Base-by-base conservation (phyloP, 768 basidiomycete species). In the Leucosporidium creatinivorum region DNA sequence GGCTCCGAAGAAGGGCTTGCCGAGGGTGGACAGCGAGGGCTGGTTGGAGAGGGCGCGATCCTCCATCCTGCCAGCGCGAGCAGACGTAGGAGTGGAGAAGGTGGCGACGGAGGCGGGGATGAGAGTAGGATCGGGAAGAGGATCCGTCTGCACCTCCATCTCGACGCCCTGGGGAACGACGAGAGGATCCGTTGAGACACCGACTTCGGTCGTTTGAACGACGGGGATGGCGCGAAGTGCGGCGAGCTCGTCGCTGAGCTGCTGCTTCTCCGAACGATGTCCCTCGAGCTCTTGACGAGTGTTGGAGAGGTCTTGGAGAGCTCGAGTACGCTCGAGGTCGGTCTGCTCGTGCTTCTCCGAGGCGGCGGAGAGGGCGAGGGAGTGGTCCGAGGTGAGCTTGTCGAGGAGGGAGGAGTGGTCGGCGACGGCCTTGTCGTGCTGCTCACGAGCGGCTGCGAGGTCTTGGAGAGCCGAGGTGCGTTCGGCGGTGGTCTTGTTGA, bases 41-140 rank as follows among this genome's bases (percentile, higher is more conserved):
- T 68, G 70, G 31, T 57, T 57, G 4, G 62, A 58, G 55, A 72
- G 67, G 3, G 70, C 70, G 58, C 67, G 67, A 18, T 65, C 62
- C 44, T 71, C 70, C 67, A 72, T 72, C 23, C 52, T 49, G 8
- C 36, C 28, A 13, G 39, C 39, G 39, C 33, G 57, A 28, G 25
- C 18, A 28, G 59, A 15, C 44, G 51, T 44, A 26, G 57, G 58
- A 2, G 62, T 60, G 12, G 58, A 7, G 33, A 30, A 44, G 26
- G 30, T 50, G 59, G 51, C 28, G 59, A 51, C 12, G n/a, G 31
- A 52, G 36, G 36, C 25, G 48, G 68, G 50, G 26, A 47, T 49
- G 21, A 23, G 58, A 18, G 54, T 47, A 12, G 59, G 39, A 17
- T 30, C 31, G 18, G 68, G 58, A 10, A 61, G 63, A 4, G 57